Base-by-base conservation (phyloP, 2,329 filamentous ascomycete genomes). In the Trichophyton schoenleinii region DNA sequence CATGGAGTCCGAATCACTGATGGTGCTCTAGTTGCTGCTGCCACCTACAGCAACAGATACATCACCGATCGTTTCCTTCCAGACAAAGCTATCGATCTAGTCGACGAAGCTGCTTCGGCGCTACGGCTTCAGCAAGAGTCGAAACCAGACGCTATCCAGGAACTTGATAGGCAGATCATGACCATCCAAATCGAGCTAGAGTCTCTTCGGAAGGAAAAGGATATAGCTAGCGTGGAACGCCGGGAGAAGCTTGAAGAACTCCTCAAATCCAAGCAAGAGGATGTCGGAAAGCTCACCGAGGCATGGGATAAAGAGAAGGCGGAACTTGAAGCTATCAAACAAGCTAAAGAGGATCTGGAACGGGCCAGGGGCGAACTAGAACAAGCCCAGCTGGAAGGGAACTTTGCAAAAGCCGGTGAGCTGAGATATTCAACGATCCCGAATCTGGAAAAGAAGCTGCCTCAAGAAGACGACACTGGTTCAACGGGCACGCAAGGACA, bases 141-240 rank as follows among this genome's bases (percentile, higher is more conserved):
- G 68, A 97, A 96, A 68, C 94, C 94, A 0, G 94, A 97, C 67
- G 86, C 92, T 7, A 96, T 99, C 38, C 89, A 95, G 77, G 85
- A 87, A 58, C 83, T 97, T 1, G 92, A 97, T 69, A 88, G 95
- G 64, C 89, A 91, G 69, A 96, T 97, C 63, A 95, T 96, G 84
- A 97, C 92, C 0, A 90, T 97, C 13, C 92, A 96, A 70, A 97
- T 99, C 64, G 92, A 99, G 72, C 80, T 97, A 0, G 94, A 97
- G 71, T 96, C 91, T 64, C 76, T 99, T 48, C 84, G 92, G 58
- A 97, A 97, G 69, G 94, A 99, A 73, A 95, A 86, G 9, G 94
- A 99, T 67, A 81, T 96, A 57, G 86, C 88, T 18, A 96, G 91
- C 70, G 86, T 86, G 67, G 94, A 97, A 73, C 84, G 94, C 18